Evolutionary conservation across 2,329 filamentous ascomycete genomes (phyloP).

Genomic region (Trichoderma harzianum): DNA sequence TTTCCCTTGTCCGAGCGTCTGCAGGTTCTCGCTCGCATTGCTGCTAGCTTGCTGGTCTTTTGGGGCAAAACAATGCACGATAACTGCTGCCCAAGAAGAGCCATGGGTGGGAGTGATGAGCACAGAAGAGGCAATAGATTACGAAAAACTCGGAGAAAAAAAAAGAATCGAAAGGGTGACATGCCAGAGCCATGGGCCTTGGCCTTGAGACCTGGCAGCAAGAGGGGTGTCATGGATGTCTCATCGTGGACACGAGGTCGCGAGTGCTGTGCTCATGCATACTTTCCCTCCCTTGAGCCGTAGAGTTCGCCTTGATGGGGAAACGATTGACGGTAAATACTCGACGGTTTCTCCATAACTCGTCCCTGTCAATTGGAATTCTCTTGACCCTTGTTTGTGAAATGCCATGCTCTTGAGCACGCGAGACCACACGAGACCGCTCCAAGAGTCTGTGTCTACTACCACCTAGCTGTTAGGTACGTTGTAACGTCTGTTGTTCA

Average conservation of each 20-base stretch:
- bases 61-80: neutral
- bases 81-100: neutral
- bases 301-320: neutral
- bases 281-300: neutral
- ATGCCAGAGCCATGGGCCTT: neutral
- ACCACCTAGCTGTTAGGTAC: neutral
- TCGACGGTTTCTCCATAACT: neutral
- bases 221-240: slow-evolving; percentile 4
- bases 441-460: neutral
- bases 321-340: slow-evolving; percentile 1
- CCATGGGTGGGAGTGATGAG: neutral
- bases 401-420: neutral
- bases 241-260: neutral
- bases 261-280: neutral
- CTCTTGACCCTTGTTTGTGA: neutral
- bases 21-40: neutral
- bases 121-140: neutral
- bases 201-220: neutral
- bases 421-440: neutral
- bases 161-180: neutral
- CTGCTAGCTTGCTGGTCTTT: neutral
- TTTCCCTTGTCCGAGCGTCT: neutral
- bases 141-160: neutral
- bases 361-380: neutral
- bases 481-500: neutral